These are phyloP conservation scores for Cinchona pubescens DNA, from an alignment of 257 asterid species.

Conservation along the genomic window DNA sequence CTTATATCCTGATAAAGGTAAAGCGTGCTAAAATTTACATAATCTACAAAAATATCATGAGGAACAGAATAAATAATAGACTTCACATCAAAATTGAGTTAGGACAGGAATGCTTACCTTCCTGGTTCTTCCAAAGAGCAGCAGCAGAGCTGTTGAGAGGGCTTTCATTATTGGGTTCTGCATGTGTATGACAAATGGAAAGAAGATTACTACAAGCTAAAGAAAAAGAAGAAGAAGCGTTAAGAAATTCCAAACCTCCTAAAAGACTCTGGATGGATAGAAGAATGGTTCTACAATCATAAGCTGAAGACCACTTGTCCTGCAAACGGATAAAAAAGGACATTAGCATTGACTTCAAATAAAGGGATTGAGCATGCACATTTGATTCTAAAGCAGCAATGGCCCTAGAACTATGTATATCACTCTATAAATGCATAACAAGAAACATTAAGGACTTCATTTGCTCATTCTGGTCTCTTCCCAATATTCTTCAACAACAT, in stretches of 20 bases:
- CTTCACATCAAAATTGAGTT: neutral
- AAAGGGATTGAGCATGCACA: neutral
- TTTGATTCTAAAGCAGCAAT: neutral
- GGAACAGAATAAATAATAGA: neutral
- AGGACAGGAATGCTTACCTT: constrained; percentile 38
- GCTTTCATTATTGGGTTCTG: constrained; percentile 72
- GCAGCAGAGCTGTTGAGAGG: constrained; percentile 78
- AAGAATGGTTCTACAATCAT: constrained; percentile 74
- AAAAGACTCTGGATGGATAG: constrained; percentile 65
- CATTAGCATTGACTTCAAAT: neutral
- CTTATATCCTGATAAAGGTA: neutral
- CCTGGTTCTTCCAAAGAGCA: constrained; percentile 67
- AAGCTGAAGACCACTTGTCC: constrained; percentile 85
- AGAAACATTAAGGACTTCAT: neutral
- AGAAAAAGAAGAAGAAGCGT: neutral
- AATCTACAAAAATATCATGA: neutral
- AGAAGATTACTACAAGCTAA: neutral
- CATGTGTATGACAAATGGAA: constrained; percentile 12
- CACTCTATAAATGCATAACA: neutral
- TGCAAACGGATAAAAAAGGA: constrained; percentile 15
- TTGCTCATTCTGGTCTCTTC: neutral
- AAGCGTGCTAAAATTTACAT: neutral
- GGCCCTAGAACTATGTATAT: neutral
- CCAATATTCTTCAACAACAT: neutral
- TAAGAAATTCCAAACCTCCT: constrained; percentile 44